phyloP scores from a whole-genome alignment of 495 filamentous ascomycete genomes.

The Lophium mytilinum region DNA sequence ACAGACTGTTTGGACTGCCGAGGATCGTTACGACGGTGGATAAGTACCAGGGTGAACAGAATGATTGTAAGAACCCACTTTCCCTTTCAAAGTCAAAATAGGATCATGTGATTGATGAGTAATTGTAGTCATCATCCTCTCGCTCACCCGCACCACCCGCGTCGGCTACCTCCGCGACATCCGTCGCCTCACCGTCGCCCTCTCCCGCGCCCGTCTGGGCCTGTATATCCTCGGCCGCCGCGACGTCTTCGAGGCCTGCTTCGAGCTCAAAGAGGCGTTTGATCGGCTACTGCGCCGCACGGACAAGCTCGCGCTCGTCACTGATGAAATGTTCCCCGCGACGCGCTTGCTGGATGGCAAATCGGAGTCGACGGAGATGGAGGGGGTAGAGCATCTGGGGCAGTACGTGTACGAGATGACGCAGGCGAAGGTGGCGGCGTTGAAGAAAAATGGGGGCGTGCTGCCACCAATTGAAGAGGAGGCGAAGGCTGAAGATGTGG shows the following conservation, averaged over 20 bases:
- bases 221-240: constrained; percentile 89
- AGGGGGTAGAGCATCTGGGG: constrained; percentile 85
- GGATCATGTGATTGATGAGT: not conserved
- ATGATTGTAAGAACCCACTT: constrained; percentile 68
- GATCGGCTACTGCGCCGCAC: constrained; percentile 58
- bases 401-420: constrained; percentile 99
- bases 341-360: constrained; percentile 44
- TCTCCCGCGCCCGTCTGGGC: constrained; percentile 86
- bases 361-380: constrained; percentile 58
- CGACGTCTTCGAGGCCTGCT: constrained; percentile 80
- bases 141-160: constrained; percentile 75
- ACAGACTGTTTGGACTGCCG: constrained; percentile 81
- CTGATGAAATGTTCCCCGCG: constrained; percentile 79
- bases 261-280: constrained; percentile 82
- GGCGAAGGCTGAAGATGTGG: constrained; percentile 5
- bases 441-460: constrained; percentile 40
- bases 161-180: constrained; percentile 94
- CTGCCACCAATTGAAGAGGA: constrained; percentile 9
- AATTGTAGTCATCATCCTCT: constrained; percentile 76
- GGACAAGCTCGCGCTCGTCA: constrained; percentile 70
- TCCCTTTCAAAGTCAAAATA: not conserved
- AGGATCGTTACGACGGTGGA: constrained; percentile 90
- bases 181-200: constrained; percentile 89
- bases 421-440: constrained; percentile 63
- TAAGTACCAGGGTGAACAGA: constrained; percentile 98